These are phyloP conservation scores for Helotiales sp. DNA, from an alignment of 2,329 filamentous ascomycete genomes.

Conservation along the genomic window DNA sequence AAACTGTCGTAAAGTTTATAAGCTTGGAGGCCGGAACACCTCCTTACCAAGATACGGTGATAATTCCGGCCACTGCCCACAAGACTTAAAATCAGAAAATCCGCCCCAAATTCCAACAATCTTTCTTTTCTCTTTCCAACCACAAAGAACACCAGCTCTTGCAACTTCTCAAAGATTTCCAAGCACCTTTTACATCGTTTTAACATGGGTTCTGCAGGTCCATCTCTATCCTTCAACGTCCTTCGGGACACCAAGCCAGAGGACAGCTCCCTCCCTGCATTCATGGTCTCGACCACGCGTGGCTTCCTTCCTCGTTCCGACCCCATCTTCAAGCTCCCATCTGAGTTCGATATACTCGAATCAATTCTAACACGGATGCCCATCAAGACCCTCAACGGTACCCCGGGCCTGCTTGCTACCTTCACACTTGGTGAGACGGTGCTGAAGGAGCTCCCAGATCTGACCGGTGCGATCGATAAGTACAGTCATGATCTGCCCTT, in stretches of 20 bases:
- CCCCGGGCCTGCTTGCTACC: conserved; percentile 74
- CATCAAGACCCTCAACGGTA: conserved; percentile 71
- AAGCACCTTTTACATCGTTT: conserved; percentile 3
- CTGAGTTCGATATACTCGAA: conserved; percentile 72
- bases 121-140: conserved; percentile 21
- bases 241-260: conserved; percentile 62
- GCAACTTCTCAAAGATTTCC: background rate
- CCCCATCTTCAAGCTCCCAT: conserved; percentile 63
- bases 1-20: conserved; percentile 10
- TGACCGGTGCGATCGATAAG: conserved; percentile 71
- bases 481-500: conserved; percentile 72
- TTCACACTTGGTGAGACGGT: conserved; percentile 76
- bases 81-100: conserved; percentile 29
- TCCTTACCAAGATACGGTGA: too few species aligned
- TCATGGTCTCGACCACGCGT: conserved; percentile 75
- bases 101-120: conserved; percentile 9
- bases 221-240: conserved; percentile 52
- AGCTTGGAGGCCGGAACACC: conserved; percentile 31
- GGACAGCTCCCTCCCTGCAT: conserved; percentile 66
- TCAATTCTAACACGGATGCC: conserved; percentile 76
- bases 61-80: conserved; percentile 30
- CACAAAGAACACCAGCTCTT: background rate
- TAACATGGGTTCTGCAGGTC: conserved; percentile 34
- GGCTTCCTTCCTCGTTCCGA: conserved; percentile 73
- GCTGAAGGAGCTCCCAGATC: conserved; percentile 71